Percentiles rank a stretch among this genome's conserved stretches.
Evolutionary conservation across 306 rosid genomes (phyloP).

Genomic region (Dicorynia guianensis): DNA sequence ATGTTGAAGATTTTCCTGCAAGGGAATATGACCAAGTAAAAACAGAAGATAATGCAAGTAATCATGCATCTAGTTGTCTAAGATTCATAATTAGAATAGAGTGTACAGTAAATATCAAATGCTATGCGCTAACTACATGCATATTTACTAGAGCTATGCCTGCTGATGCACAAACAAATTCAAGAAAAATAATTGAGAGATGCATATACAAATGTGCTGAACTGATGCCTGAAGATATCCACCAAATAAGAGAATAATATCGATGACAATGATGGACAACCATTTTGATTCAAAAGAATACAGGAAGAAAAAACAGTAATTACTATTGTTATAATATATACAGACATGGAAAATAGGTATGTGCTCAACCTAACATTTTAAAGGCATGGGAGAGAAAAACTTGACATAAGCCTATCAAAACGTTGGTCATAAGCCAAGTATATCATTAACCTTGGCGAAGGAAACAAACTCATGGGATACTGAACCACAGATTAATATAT

Average conservation of each 20-base stretch:
- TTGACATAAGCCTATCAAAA: background rate
- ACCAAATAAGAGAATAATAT: conserved; percentile 2
- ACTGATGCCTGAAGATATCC: background rate
- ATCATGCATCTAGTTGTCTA: background rate
- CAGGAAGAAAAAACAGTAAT: background rate
- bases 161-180: background rate
- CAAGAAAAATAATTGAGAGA: background rate
- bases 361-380: background rate
- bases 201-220: background rate
- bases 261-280: background rate
- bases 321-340: background rate
- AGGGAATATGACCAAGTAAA: conserved; percentile 26
- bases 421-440: background rate
- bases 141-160: background rate
- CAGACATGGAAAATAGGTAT: background rate
- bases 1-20: conserved; percentile 79
- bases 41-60: background rate
- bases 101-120: background rate
- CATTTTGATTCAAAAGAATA: background rate
- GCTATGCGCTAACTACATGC: conserved; percentile 1
- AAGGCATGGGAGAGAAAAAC: background rate
- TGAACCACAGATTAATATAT: background rate
- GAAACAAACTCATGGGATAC: background rate
- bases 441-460: background rate
- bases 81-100: background rate